Evolutionary conservation across 306 rosid genomes (phyloP), one percentile per base, ranked within the genome.

Genomic region (Fragaria ananassa): DNA sequence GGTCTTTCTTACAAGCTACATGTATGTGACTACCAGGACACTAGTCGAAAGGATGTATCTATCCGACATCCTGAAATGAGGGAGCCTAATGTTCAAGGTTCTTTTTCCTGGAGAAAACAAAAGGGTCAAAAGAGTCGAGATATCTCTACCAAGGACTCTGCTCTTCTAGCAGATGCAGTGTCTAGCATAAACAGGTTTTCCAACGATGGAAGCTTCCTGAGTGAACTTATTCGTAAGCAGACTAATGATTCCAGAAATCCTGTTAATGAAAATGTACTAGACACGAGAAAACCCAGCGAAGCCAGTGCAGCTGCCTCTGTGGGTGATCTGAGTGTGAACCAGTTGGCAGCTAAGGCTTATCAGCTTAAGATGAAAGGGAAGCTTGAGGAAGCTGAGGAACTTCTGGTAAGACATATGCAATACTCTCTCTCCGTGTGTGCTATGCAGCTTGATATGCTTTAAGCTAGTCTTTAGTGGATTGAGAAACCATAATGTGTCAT

Each of bases 311-410:
- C 45, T 15, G 61, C 45, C 19, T 71, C 74, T n/a, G 79, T 85
- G 81, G 85, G 81, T 77, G 88, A 70, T 74, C 74, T 88, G 79
- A 94, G 91, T 78, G 98, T 90, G 37, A 94, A 94, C 78, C 97
- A 94, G 85, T 81, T 92, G 84, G 98, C 98, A 73, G 97, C 98
- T n/a, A 92, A 92, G 91, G 98, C 95, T 35, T 77, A 90, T 86
- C 98, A 94, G 74, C 93, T 94, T 81, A 91, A 93, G 74, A 71
- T 92, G 84, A 94, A 92, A 84, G 98, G 98, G 82, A 90, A 90
- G 84, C 90, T 88, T 70, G 93, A 89, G 57, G 98, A 94, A 89
- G 98, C 97, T 6, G 88, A 92, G 29, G 87, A 82, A 84, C 85
- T 94, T 70, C 66, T 89, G 95, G 97, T 94, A 82, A 76, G 88